Conservation (phyloP, 2,329 filamentous ascomycete genomes). For the Cadophora sp. region DNA sequence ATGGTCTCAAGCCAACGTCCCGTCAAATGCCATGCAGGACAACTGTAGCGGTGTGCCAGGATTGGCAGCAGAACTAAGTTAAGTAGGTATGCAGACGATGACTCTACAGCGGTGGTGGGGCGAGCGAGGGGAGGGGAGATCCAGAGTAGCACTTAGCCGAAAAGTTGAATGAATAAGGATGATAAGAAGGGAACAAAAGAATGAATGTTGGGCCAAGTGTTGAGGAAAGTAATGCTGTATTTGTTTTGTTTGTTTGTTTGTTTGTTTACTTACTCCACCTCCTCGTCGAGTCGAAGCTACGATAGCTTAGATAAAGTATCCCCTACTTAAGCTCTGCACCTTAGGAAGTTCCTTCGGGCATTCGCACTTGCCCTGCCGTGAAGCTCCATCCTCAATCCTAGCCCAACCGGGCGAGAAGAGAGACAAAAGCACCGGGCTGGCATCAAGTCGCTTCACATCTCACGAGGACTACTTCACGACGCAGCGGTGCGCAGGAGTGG, state of each 20-base stretch:
- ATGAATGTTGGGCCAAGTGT: background rate
- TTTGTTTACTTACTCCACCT: background rate
- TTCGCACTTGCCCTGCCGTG: background rate
- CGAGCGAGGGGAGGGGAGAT: background rate
- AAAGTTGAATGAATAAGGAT: constrained; percentile 2
- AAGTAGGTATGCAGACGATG: background rate
- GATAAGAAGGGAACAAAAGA: background rate
- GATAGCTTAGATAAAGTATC: no score
- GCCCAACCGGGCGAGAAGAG: no score
- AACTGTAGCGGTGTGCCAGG: constrained; percentile 5
- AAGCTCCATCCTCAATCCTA: no score
- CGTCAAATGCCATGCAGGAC: background rate
- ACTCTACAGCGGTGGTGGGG: background rate
- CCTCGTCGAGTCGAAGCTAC: no score
- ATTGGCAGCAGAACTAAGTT: background rate
- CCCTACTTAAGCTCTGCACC: no score
- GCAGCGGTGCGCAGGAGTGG: background rate
- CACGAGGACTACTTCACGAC: background rate
- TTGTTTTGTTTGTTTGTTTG: background rate
- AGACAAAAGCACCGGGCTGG: no score
- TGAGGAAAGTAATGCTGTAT: background rate
- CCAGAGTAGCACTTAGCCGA: background rate
- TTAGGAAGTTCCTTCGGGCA: background rate
- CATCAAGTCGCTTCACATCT: no score
- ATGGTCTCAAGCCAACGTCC: background rate